Percentiles rank a stretch among this genome's conserved stretches.
These are phyloP conservation scores for Penicillium pulvis DNA, from an alignment of 495 filamentous ascomycete genomes.

Conservation along the genomic window DNA sequence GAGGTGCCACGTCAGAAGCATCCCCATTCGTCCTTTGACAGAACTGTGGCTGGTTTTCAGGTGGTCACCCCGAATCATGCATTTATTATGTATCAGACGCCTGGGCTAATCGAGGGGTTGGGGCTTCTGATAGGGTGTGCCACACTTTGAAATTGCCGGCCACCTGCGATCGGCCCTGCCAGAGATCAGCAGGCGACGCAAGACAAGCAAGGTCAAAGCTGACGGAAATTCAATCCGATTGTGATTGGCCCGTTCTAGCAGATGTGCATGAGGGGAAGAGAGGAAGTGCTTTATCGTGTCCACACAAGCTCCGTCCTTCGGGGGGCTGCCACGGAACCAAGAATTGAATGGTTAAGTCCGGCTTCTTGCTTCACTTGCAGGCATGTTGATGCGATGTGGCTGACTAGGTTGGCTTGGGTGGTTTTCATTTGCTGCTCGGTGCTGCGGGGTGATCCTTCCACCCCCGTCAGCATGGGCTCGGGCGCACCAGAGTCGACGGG, in stretches of 20 bases:
- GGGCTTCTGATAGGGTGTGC: conserved; percentile 23
- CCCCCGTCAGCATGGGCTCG: conserved; percentile 14
- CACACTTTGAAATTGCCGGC: conserved; percentile 15
- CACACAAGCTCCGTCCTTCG: conserved; percentile 2
- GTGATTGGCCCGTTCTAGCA: conserved; percentile 23
- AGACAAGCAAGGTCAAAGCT: conserved; percentile 15
- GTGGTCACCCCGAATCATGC: conserved; percentile 14
- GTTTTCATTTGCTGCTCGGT: conserved; percentile 5
- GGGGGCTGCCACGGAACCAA: background rate
- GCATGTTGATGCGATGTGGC: conserved; percentile 12
- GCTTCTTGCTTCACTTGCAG: background rate
- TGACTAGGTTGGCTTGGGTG: background rate
- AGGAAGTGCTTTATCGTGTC: conserved; percentile 7
- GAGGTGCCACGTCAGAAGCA: conserved; percentile 37
- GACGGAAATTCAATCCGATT: conserved; percentile 3
- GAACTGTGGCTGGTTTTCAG: conserved; percentile 19
- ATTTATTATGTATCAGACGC: conserved; percentile 30
- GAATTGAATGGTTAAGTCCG: background rate
- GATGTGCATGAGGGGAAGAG: conserved; percentile 13
- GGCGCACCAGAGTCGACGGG: conserved; percentile 16
- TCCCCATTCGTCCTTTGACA: conserved; percentile 17
- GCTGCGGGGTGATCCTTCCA: conserved; percentile 18
- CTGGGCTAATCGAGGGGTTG: conserved; percentile 1
- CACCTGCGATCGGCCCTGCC: conserved; percentile 13
- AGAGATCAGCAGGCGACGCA: conserved; percentile 14